Conservation (phyloP, 179 eudicot genomes). For the Silene vulgaris region DNA sequence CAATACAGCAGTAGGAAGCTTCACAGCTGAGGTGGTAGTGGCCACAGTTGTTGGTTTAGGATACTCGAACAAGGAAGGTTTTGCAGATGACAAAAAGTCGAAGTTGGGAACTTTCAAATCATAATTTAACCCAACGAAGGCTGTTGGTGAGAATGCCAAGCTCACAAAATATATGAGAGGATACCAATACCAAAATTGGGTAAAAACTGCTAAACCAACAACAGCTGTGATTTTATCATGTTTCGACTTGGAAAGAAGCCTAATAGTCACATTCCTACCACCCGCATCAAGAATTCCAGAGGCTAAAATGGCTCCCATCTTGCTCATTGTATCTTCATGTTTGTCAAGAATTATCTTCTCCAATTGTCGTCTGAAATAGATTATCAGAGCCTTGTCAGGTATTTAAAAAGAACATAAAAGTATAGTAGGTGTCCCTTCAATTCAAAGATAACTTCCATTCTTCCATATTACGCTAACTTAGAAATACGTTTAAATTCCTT, state of each 20-base stretch:
- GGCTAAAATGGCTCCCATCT: constrained; percentile 98
- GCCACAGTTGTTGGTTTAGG: constrained; percentile 85
- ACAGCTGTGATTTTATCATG: constrained; percentile 93
- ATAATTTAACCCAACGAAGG: constrained; percentile 77
- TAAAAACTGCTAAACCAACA: constrained; percentile 89
- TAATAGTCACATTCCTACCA: constrained; percentile 92
- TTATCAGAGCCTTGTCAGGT: constrained; percentile 1
- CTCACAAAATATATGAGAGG: constrained; percentile 91
- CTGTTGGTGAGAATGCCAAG: constrained; percentile 89
- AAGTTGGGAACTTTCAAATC: constrained; percentile 88
- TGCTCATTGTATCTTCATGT: constrained; percentile 99
- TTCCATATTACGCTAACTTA: background rate
- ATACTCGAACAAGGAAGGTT: constrained; percentile 89
- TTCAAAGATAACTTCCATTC: background rate
- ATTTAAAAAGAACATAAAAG: background rate
- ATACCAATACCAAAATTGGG: constrained; percentile 99
- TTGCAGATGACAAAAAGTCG: constrained; percentile 80
- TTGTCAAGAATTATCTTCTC: constrained; percentile 92
- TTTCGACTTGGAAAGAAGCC: constrained; percentile 78
- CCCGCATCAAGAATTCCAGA: constrained; percentile 97
- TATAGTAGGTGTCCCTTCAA: background rate
- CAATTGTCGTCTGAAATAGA: constrained; percentile 60
- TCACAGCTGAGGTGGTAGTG: constrained; percentile 68
- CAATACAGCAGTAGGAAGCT: constrained; percentile 86
- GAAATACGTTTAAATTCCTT: background rate